Evolutionary conservation across 1,284 basidiomycete genomes (phyloP).

Genomic region (Trichosporon ovoides): DNA sequence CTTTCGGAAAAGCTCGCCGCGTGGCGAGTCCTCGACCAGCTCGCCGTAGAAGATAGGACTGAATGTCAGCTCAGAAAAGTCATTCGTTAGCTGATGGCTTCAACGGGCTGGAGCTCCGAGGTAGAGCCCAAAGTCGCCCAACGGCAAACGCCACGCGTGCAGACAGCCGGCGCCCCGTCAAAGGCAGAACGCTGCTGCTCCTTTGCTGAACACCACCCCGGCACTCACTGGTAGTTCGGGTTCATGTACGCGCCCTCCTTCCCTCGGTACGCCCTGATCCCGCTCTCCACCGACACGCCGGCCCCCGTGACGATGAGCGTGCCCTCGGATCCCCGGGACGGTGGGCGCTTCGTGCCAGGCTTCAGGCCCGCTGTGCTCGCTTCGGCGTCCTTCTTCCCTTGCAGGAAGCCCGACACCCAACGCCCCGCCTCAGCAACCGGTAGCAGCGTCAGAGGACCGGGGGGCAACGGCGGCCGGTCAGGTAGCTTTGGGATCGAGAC

Average conservation of each 20-base stretch:
- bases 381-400: neutral
- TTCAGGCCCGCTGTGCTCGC: neutral
- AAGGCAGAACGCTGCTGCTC: no score
- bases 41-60: constrained; percentile 64
- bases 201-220: no score
- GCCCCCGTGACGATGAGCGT: constrained; percentile 75
- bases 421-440: constrained; percentile 57
- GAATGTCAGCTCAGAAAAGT: neutral
- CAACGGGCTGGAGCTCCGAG: neutral
- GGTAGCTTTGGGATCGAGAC: constrained; percentile 76
- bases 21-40: constrained; percentile 63
- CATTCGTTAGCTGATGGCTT: constrained; percentile 12
- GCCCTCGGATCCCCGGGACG: constrained; percentile 55
- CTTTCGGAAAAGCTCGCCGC: constrained; percentile 62
- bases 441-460: constrained; percentile 49
- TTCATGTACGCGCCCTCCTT: constrained; percentile 79
- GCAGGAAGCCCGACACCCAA: constrained; percentile 62
- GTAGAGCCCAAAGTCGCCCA: no score
- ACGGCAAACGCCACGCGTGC: no score
- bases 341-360: neutral
- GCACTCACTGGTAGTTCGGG: constrained; percentile 76
- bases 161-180: no score
- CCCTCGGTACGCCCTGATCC: constrained; percentile 81
- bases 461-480: constrained; percentile 51
- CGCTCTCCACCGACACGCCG: constrained; percentile 86